phyloP scores from a whole-genome alignment of 805 yeast species.

The Tanozyma kutaoensis region DNA sequence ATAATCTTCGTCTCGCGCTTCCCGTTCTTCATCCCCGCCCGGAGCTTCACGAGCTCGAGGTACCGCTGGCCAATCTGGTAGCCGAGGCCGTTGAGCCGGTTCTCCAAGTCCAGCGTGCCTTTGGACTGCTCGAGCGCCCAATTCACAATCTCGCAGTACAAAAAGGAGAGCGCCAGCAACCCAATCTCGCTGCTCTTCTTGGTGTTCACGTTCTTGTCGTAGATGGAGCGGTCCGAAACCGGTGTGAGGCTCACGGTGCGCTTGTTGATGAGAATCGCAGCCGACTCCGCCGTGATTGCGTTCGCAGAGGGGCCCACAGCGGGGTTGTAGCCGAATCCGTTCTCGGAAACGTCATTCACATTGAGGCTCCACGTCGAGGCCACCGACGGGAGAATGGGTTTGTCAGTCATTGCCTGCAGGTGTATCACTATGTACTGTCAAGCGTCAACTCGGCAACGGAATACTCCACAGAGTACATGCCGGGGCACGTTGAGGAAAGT shows the following conservation, averaged over 20 bases:
- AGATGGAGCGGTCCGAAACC: constrained; percentile 32
- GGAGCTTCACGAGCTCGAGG: constrained; percentile 52
- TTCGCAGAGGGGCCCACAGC: constrained; percentile 27
- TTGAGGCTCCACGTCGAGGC: constrained; percentile 7
- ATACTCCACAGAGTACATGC: too few relatives aligned
- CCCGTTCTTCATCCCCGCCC: constrained; percentile 50
- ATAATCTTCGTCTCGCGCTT: constrained; percentile 56
- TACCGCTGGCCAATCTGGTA: constrained; percentile 64
- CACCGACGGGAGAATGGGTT: constrained; percentile 7
- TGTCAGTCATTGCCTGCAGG: constrained; percentile 9
- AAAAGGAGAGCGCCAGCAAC: constrained; percentile 50
- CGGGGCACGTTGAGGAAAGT: too few relatives aligned
- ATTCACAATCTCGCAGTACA: constrained; percentile 59
- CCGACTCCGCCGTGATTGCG: constrained; percentile 22
- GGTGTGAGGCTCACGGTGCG: constrained; percentile 16
- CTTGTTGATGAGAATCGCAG: constrained; percentile 20
- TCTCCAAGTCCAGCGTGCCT: constrained; percentile 50
- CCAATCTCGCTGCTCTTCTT: constrained; percentile 58
- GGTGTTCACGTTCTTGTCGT: constrained; percentile 51
- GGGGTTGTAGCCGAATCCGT: constrained; percentile 32
- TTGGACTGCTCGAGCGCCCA: constrained; percentile 48
- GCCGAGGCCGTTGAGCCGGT: constrained; percentile 56
- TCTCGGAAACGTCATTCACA: constrained; percentile 5
- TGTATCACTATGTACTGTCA: too few relatives aligned
- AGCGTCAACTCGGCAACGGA: too few relatives aligned